Base-by-base conservation (phyloP, 345 rosid genomes). In the Brassica juncea region DNA sequence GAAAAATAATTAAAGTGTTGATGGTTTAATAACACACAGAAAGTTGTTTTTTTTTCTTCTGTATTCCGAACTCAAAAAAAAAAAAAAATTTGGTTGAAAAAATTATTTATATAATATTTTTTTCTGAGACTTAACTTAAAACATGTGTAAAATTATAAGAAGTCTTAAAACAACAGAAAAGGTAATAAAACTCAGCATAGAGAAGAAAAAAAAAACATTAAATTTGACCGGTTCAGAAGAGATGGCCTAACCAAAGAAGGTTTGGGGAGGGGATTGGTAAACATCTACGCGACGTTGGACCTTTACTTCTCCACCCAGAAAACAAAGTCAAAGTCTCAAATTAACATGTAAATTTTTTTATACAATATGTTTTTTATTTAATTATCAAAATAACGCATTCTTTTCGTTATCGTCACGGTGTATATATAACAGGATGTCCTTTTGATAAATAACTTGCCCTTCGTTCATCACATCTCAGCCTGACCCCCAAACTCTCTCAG, bases 391-490 rank as follows among this genome's bases (percentile, higher is more conserved):
- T 5, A 6, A 76, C 62, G 70, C 74, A 61, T 34, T 58, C 44
- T 28, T 25, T 15, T 35, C 8, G 63, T 57, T 39, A 16, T 58
- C 19, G 3, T 2, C 8, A 75, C 37, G 12, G 63, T 49, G 55
- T 61, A 9, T 58, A 3, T 55, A 55, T 64, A 8, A 39, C 71
- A 15, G 34, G 11, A 25, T 11, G 65, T 6, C 11, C 28, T 34
- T n/a, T 77, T 47, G 61, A 30, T 19, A 68, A 64, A 64, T 14
- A 0, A 77, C n/a, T 70, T 63, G 75, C 71, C 81, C 23, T 63
- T 63, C 31, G 54, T 77, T 64, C 52, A 71, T 77, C 71, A 77
- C 75, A 78, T 52, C 81, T 78, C 75, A 77, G 65, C 75, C 80
- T 77, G 70, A 77, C 70, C 27, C 8, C 8, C 8, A 37, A 21